These are phyloP conservation scores for Balakata baccata DNA, from an alignment of 345 rosid genomes.

Conservation along the genomic window DNA sequence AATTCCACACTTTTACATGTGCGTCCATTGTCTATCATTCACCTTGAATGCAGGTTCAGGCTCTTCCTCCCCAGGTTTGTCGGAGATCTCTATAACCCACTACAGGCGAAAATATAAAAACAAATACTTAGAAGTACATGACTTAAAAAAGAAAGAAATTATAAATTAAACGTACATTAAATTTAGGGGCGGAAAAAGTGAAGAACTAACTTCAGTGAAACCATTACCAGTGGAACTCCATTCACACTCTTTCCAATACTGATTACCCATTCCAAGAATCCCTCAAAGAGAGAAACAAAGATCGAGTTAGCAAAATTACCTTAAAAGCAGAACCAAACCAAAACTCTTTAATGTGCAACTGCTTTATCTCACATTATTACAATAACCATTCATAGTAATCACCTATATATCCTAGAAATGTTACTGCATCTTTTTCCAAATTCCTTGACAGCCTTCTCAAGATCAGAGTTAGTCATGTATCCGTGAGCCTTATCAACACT, in stretches of 20 bases:
- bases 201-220: constrained; percentile 13
- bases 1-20: not conserved
- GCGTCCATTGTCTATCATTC: constrained; percentile 4
- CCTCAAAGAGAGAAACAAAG: constrained; percentile 78
- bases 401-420: constrained; percentile 89
- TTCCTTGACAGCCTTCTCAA: constrained; percentile 72
- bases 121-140: not conserved
- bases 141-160: not conserved
- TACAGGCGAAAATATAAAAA: constrained; percentile 18
- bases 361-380: not conserved
- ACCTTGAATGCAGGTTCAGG: constrained; percentile 98
- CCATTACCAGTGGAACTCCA: constrained; percentile 86
- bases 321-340: not conserved
- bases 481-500: constrained; percentile 60
- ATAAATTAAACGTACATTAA: not conserved
- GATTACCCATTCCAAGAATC: constrained; percentile 51
- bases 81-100: constrained; percentile 98
- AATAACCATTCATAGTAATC: constrained; percentile 15
- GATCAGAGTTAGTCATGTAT: constrained; percentile 69
- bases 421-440: constrained; percentile 65
- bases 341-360: not conserved
- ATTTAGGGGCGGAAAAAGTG: not conserved
- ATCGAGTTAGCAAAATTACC: constrained; percentile 52
- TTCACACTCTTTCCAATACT: constrained; percentile 90
- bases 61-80: constrained; percentile 78